Percentiles rank a stretch among this genome's conserved stretches.
phyloP scores from a whole-genome alignment of 1,284 basidiomycete genomes.

The Kalmanozyma brasiliensis region DNA sequence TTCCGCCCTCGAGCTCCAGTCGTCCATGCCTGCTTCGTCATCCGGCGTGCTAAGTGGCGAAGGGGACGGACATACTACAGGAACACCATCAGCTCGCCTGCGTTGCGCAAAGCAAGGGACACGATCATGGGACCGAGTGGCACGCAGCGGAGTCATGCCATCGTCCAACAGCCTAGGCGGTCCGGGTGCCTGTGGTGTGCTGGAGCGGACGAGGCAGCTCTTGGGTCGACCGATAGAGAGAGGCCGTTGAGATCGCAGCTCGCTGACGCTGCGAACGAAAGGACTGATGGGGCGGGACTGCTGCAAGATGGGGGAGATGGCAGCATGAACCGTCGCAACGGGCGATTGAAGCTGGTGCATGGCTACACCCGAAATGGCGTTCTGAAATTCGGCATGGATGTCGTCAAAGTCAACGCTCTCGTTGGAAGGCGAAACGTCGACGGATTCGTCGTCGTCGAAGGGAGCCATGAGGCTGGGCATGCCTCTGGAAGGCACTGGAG shows the following conservation, averaged over 20 bases:
- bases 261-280: conserved; percentile 13
- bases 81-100: conserved; percentile 29
- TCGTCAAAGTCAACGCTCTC: conserved; percentile 33
- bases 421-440: conserved; percentile 19
- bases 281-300: conserved; percentile 10
- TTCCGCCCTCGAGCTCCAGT: not conserved
- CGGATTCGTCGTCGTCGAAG: conserved; percentile 12
- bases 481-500: conserved; percentile 28
- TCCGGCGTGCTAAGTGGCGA: conserved; percentile 22
- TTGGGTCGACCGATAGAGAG: conserved; percentile 10
- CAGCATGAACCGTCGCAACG: not conserved
- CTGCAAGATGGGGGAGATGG: not conserved
- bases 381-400: conserved; percentile 27
- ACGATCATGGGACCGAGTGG: conserved; percentile 24
- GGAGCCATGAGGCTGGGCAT: conserved; percentile 13
- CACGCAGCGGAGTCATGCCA: conserved; percentile 21
- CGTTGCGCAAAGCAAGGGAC: conserved; percentile 12
- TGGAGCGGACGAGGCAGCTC: conserved; percentile 34
- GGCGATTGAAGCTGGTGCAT: conserved; percentile 3
- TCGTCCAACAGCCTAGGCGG: conserved; percentile 15
- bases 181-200: conserved; percentile 33
- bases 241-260: conserved; percentile 5
- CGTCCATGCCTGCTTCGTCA: conserved; percentile 9
- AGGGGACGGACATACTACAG: conserved; percentile 22
- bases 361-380: conserved; percentile 20